Percentiles rank a stretch among this genome's conserved stretches.
Conservation (phyloP, 2,329 filamentous ascomycete genomes). For the Monosporascus sp. region DNA sequence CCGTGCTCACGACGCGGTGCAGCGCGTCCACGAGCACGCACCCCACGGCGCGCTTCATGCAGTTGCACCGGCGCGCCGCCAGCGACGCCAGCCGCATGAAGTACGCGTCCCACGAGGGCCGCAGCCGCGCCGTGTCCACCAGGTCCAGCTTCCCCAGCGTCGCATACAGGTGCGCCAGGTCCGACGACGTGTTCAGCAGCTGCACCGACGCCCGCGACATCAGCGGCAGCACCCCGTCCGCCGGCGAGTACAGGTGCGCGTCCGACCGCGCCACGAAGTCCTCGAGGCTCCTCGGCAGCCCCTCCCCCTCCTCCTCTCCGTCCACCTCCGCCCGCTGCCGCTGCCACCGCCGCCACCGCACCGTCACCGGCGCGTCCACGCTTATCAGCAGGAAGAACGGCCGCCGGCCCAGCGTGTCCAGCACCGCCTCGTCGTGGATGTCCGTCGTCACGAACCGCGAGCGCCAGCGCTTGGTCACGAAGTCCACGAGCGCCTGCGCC, state of each 20-base stretch:
- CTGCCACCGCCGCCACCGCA: constrained; percentile 78
- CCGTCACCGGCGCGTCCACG: constrained; percentile 80
- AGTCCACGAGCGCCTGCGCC: constrained; percentile 69
- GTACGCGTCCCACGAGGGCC: constrained; percentile 93
- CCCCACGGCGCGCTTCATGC: constrained; percentile 95
- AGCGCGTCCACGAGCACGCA: constrained; percentile 82
- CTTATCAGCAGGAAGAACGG: constrained; percentile 93
- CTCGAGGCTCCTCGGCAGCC: constrained; percentile 39
- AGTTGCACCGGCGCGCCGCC: constrained; percentile 86
- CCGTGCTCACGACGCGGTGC: constrained; percentile 84
- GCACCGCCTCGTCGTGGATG: constrained; percentile 65
- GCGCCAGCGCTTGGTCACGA: constrained; percentile 80
- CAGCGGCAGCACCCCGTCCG: constrained; percentile 65
- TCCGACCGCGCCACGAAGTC: constrained; percentile 60
- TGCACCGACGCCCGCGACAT: constrained; percentile 79
- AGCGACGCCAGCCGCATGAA: constrained; percentile 97
- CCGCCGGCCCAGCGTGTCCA: constrained; percentile 71
- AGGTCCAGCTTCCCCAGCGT: constrained; percentile 73
- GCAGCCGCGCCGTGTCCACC: constrained; percentile 70
- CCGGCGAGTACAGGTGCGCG: constrained; percentile 65
- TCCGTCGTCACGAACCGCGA: constrained; percentile 82
- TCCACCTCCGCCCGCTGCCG: constrained; percentile 3
- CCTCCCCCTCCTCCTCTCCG: neutral
- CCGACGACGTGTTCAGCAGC: constrained; percentile 77
- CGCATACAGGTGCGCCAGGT: constrained; percentile 64